Evolutionary conservation across 257 asterid genomes (phyloP).

Genomic region (Gentiana macrophylla): DNA sequence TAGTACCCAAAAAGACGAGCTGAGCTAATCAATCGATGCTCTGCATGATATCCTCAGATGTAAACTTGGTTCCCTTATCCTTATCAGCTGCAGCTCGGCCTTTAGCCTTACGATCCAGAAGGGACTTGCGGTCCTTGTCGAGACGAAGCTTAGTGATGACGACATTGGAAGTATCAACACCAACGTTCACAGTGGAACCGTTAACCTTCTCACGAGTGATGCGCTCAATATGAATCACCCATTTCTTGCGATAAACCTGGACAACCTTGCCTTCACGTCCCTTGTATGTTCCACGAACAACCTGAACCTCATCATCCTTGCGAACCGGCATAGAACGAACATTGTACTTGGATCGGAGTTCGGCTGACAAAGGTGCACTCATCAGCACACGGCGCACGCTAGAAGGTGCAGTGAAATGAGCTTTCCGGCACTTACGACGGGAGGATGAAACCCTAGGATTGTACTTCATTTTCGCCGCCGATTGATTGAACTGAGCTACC

Average conservation of each 20-base stretch:
- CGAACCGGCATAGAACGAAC: slow-evolving; percentile 81
- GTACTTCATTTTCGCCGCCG: slow-evolving; percentile 59
- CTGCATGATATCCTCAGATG: slow-evolving; percentile 75
- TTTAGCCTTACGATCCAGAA: slow-evolving; percentile 77
- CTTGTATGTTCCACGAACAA: slow-evolving; percentile 77
- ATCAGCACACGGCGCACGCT: slow-evolving; percentile 74
- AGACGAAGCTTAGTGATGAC: slow-evolving; percentile 68
- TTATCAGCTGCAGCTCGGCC: slow-evolving; percentile 80
- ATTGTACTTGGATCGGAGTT: slow-evolving; percentile 59
- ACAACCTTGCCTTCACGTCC: slow-evolving; percentile 89
- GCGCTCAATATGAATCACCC: slow-evolving; percentile 90
- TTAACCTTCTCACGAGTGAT: slow-evolving; percentile 80
- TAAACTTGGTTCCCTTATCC: slow-evolving; percentile 83
- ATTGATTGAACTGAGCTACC: not conserved
- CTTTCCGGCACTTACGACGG: slow-evolving; percentile 82
- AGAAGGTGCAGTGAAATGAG: slow-evolving; percentile 89
- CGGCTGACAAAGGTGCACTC: slow-evolving; percentile 69
- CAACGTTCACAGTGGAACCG: slow-evolving; percentile 82
- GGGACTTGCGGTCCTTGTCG: slow-evolving; percentile 75
- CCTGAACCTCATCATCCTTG: slow-evolving; percentile 86
- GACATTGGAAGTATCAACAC: slow-evolving; percentile 63
- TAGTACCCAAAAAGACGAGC: slow-evolving; percentile 5
- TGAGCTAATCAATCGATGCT: slow-evolving; percentile 34
- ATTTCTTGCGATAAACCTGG: slow-evolving; percentile 77
- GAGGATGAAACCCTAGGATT: slow-evolving; percentile 73